Evolutionary conservation across 805 yeast species (phyloP).

Genomic region (Yarrowia osloensis): DNA sequence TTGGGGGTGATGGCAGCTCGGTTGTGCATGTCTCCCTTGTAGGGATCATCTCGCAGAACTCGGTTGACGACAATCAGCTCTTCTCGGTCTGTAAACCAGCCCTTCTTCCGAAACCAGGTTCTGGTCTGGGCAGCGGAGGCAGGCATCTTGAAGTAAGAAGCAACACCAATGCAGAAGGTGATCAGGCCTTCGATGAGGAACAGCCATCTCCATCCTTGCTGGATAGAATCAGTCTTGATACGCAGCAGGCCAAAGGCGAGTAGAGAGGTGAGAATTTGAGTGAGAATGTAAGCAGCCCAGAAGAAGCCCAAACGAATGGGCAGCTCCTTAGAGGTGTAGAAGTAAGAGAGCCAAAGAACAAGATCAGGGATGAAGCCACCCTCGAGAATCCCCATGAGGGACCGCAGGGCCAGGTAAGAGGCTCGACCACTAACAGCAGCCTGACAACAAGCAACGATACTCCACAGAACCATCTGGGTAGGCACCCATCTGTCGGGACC

Average conservation of each 20-base stretch:
- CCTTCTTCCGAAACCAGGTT: constrained; percentile 52
- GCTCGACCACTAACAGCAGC: constrained; percentile 47
- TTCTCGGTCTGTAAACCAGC: constrained; percentile 57
- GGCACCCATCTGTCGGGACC: constrained; percentile 72
- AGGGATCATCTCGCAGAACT: constrained; percentile 63
- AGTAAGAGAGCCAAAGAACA: constrained; percentile 64
- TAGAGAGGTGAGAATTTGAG: constrained; percentile 51
- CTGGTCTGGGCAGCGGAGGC: constrained; percentile 56
- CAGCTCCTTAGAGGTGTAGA: constrained; percentile 61
- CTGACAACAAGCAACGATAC: constrained; percentile 57
- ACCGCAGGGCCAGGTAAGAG: constrained; percentile 53
- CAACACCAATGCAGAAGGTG: constrained; percentile 56
- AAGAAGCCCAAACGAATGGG: constrained; percentile 60
- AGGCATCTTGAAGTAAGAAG: constrained; percentile 54
- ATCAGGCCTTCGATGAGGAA: constrained; percentile 64
- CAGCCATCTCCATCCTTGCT: constrained; percentile 64
- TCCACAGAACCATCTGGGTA: constrained; percentile 59
- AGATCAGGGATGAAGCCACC: constrained; percentile 73
- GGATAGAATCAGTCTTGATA: constrained; percentile 37
- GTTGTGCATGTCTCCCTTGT: constrained; percentile 65
- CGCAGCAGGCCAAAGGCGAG: constrained; percentile 57
- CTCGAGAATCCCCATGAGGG: constrained; percentile 58
- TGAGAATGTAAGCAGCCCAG: constrained; percentile 57
- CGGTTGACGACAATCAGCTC: constrained; percentile 60
- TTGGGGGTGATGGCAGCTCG: constrained; percentile 52